phyloP scores from a whole-genome alignment of 805 yeast genomes.

The Priceomyces castillae region DNA sequence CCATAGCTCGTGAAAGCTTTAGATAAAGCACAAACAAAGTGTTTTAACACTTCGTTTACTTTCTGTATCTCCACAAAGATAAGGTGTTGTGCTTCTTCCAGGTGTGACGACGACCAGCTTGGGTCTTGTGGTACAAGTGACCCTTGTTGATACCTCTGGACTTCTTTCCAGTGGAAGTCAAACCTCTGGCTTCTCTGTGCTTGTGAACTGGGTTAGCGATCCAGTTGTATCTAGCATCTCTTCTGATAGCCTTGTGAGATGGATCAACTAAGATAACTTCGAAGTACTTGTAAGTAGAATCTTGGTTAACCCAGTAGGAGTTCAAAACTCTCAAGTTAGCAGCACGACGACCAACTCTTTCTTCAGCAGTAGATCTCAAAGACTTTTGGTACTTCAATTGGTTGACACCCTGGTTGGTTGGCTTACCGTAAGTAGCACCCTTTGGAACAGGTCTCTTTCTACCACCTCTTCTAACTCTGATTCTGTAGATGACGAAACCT shows the following conservation, averaged over 20 bases:
- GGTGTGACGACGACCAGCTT: conserved; percentile 98
- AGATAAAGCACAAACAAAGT: not conserved
- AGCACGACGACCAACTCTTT: conserved; percentile 98
- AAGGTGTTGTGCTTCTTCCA: conserved; percentile 99
- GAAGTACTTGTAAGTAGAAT: conserved; percentile 98
- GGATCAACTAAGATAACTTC: conserved; percentile 98
- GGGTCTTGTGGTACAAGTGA: conserved; percentile 97
- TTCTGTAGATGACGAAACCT: conserved; percentile 97
- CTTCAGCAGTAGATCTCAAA: conserved; percentile 97
- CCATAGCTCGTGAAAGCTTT: not conserved
- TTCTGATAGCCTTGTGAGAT: conserved; percentile 97
- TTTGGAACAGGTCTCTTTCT: conserved; percentile 99
- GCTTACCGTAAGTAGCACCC: conserved; percentile 99
- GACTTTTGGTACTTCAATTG: conserved; percentile 99
- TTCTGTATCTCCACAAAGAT: conserved; percentile 99
- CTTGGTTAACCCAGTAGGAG: conserved; percentile 99
- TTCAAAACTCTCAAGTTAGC: conserved; percentile 98
- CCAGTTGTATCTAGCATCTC: conserved; percentile 99
- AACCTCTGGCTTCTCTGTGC: conserved; percentile 99
- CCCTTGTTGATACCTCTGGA: conserved; percentile 99
- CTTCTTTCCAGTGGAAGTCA: conserved; percentile 96
- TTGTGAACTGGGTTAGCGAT: conserved; percentile 99
- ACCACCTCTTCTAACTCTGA: conserved; percentile 99
- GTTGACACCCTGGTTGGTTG: conserved; percentile 99
- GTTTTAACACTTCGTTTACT: conserved; percentile 9